phyloP scores from a whole-genome alignment of 352 stramenopile species.

The Globisporangium recalcitrans region DNA sequence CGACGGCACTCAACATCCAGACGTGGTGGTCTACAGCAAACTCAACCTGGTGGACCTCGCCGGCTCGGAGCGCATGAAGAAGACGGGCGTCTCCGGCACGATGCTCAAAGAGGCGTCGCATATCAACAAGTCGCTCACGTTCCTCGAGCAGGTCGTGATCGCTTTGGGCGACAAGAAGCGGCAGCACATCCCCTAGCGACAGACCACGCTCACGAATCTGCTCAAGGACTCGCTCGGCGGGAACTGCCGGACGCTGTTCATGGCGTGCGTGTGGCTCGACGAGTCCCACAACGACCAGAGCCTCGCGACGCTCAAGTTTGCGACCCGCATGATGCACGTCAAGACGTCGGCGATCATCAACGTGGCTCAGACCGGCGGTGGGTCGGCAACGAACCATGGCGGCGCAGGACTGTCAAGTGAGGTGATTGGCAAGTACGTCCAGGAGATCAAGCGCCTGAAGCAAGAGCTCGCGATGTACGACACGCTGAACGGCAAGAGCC shows the following conservation, averaged over 20 bases:
- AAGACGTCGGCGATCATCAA: conserved; percentile 79
- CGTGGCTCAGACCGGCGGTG: conserved; percentile 21
- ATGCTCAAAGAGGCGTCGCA: conserved; percentile 48
- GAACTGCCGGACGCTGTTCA: conserved; percentile 77
- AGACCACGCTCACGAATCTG: conserved; percentile 92
- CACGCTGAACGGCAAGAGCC: conserved; percentile 39
- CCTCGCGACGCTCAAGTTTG: conserved; percentile 90
- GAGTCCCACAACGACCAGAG: conserved; percentile 80
- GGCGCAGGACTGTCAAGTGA: conserved; percentile 11
- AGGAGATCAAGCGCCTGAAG: conserved; percentile 50
- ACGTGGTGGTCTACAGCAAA: conserved; percentile 69
- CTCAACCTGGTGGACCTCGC: conserved; percentile 92
- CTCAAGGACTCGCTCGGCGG: conserved; percentile 86
- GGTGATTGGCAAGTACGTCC: conserved; percentile 27
- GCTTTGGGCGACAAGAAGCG: conserved; percentile 87
- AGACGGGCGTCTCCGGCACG: conserved; percentile 49
- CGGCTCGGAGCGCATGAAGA: conserved; percentile 90
- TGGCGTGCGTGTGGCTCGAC: conserved; percentile 81
- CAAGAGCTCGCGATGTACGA: conserved; percentile 63
- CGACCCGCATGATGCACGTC: conserved; percentile 82
- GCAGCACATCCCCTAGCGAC: conserved; percentile 89
- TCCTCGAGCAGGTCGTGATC: conserved; percentile 83
- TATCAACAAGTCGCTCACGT: conserved; percentile 73
- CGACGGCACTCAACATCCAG: background rate
- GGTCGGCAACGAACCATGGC: conserved; percentile 8